Evolutionary conservation across 495 filamentous ascomycete species (phyloP), one percentile per base, ranked within the genome.

Genomic region (Penicillium subrubescens): DNA sequence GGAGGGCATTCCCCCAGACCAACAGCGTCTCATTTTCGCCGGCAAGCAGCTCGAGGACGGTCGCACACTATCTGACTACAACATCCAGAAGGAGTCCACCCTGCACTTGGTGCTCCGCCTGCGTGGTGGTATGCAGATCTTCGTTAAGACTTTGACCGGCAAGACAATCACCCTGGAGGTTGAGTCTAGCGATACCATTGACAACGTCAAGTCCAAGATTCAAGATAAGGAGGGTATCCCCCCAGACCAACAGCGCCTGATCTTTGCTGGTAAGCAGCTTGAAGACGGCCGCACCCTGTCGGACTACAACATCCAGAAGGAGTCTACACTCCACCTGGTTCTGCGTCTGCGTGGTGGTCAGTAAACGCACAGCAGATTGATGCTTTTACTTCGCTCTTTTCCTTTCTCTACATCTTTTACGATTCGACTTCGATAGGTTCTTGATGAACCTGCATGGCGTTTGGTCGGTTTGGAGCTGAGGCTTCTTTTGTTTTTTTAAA

Each of bases 1-100:
- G 85, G 93, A 97, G 78, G 93, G 93, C 50, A 97, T 97, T 67
- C 93, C 93, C 19, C 93, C 93, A 8, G 93, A 97, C 77, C 93
- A 96, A 78, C 93, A 96, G 76, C 92, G 94, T 74, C 81, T 97
- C 37, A 97, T 97, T 71, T 97, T 97, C 73, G 94, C 94, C 41
- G 94, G 94, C 67, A 98, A 98, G 89, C 93, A 97, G 77, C 84
- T 97, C 33, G 93, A 93, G 70, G 90, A 93, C 73, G 90, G 90
- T 68, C 92, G 94, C 19, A 98, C 94, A n/a, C 83, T 99, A 2
- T 92, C 88, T 65, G 95, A 98, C 75, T 98, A 98, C 87, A 99
- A 99, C 84, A 99, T 98, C 57, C 95, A 98, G 78, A 99, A 99
- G 82, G 95, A 98, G 79, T 93, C 90, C 44, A 99, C 95, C n/a